These are phyloP conservation scores for Coccinonectria pachysandricola DNA, from an alignment of 2,329 filamentous ascomycete genomes.

Conservation along the genomic window DNA sequence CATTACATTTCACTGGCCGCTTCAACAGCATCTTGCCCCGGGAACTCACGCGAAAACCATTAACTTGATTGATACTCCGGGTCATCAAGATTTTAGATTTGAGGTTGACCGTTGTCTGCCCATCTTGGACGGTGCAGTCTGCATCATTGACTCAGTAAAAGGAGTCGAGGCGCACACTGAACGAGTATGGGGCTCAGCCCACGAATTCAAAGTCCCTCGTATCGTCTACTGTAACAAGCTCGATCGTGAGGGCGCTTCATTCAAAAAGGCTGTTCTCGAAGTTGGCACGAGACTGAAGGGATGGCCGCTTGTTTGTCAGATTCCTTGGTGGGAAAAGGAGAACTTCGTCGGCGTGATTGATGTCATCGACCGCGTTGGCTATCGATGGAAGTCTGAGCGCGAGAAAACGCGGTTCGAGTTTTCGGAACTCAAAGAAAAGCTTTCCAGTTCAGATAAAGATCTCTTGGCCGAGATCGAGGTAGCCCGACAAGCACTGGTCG, in stretches of 20 bases:
- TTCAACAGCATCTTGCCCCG: conserved; percentile 32
- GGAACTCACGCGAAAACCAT: conserved; percentile 52
- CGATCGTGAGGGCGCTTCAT: conserved; percentile 67
- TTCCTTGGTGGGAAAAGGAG: conserved; percentile 86
- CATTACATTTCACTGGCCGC: conserved; percentile 91
- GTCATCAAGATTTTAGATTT: conserved; percentile 95
- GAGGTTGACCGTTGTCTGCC: conserved; percentile 86
- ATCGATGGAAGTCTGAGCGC: conserved; percentile 53
- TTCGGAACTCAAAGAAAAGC: conserved; percentile 27
- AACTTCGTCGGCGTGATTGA: conserved; percentile 78
- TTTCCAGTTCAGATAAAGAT: conserved; percentile 34
- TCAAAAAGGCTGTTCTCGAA: conserved; percentile 76
- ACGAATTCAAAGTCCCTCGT: conserved; percentile 73
- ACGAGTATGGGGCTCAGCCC: conserved; percentile 88
- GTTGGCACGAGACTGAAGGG: conserved; percentile 68
- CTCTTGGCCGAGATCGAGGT: conserved; percentile 59
- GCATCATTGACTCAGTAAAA: conserved; percentile 83
- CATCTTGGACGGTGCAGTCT: conserved; percentile 83
- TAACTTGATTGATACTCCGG: conserved; percentile 92
- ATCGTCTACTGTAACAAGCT: conserved; percentile 72
- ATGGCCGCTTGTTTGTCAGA: conserved; percentile 87
- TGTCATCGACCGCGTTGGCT: conserved; percentile 62
- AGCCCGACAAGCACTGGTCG: conserved; percentile 69
- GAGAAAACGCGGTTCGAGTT: conserved; percentile 27
- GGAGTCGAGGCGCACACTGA: conserved; percentile 96